Evolutionary conservation across 2,329 filamentous ascomycete species (phyloP).

Genomic region (Hypoxylon rubiginosum): DNA sequence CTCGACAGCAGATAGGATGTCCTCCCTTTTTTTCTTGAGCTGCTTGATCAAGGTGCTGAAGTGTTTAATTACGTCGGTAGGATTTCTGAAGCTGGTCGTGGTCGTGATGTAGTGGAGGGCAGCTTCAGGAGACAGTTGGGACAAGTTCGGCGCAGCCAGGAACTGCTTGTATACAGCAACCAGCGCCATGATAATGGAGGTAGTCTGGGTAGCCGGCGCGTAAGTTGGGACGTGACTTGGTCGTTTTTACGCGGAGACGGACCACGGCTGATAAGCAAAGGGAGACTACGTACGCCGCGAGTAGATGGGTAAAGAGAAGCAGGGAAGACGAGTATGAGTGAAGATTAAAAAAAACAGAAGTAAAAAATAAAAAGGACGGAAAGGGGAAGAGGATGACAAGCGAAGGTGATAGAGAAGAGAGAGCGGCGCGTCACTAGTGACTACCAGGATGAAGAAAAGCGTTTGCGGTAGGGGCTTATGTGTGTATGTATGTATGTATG

Average conservation of each 20-base stretch:
- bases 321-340: background rate
- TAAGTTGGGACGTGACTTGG: conserved; percentile 7
- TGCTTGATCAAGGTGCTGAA: conserved; percentile 77
- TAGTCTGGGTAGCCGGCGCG: conserved; percentile 19
- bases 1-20: conserved; percentile 80
- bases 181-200: conserved; percentile 59
- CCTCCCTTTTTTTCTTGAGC: conserved; percentile 86
- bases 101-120: conserved; percentile 92
- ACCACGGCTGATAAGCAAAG: background rate
- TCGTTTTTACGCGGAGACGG: conserved; percentile 11
- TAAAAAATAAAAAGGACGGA: conserved; percentile 6
- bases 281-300: conserved; percentile 8
- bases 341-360: too few relatives aligned
- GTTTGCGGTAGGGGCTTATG: conserved; percentile 19
- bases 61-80: conserved; percentile 86
- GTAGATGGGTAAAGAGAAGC: background rate
- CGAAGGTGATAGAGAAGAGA: conserved; percentile 6
- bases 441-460: conserved; percentile 21
- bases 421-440: conserved; percentile 24
- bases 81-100: conserved; percentile 77
- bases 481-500: conserved; percentile 13
- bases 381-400: conserved; percentile 4
- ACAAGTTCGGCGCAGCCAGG: conserved; percentile 74
- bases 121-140: conserved; percentile 73
- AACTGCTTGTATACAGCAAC: conserved; percentile 77